Percentiles rank a stretch among this genome's conserved stretches.
Conservation (phyloP, 495 filamentous ascomycete genomes). For the Hapsidospora chrysogenum region DNA sequence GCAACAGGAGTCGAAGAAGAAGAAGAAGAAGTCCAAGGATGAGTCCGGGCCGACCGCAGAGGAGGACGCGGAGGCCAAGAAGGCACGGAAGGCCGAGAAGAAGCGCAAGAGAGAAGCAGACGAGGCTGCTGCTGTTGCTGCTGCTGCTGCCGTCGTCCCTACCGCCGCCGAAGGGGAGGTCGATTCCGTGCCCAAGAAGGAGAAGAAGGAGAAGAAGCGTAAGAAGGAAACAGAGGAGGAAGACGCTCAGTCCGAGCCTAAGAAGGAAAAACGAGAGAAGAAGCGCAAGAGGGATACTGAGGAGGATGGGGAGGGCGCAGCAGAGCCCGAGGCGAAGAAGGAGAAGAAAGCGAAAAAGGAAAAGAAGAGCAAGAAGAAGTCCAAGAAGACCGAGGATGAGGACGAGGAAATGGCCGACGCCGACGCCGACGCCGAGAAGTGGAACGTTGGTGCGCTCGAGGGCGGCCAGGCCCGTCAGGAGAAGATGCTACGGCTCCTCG, state of each 20-base stretch:
- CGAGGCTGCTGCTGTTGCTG: background rate
- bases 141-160: background rate
- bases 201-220: slow-evolving; percentile 4
- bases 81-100: slow-evolving; percentile 1
- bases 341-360: slow-evolving; percentile 4
- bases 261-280: slow-evolving; percentile 1
- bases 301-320: slow-evolving; percentile 1
- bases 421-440: slow-evolving; percentile 16
- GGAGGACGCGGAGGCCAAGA: slow-evolving; percentile 6
- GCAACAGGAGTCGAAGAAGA: slow-evolving; percentile 9
- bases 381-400: slow-evolving; percentile 6
- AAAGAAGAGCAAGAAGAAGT: slow-evolving; percentile 6
- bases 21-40: slow-evolving; percentile 5
- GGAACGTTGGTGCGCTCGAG: slow-evolving; percentile 33
- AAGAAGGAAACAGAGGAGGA: background rate
- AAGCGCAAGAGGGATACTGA: slow-evolving; percentile 2
- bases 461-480: slow-evolving; percentile 31
- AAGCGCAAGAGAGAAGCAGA: background rate
- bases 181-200: slow-evolving; percentile 1
- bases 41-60: background rate
- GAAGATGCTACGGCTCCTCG: slow-evolving; percentile 41
- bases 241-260: background rate
- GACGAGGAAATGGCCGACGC: slow-evolving; percentile 5
- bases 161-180: background rate
- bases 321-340: slow-evolving; percentile 4